phyloP scores from a whole-genome alignment of 768 basidiomycete genomes.

The Lactarius akahatsu region DNA sequence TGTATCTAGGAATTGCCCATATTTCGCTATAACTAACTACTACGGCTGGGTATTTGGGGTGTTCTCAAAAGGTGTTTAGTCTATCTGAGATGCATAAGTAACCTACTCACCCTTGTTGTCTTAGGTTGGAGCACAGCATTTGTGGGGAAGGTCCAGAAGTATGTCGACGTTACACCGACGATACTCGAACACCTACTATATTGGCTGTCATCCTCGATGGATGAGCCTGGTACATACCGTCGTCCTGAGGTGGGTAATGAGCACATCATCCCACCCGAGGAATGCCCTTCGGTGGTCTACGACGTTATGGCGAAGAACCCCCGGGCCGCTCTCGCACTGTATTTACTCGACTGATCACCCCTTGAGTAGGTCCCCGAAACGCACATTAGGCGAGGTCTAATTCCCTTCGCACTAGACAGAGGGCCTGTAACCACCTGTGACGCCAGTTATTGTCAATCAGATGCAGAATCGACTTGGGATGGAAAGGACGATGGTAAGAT shows the following conservation, averaged over 20 bases:
- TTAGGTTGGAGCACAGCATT: constrained; percentile 25
- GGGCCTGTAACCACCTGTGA: not conserved
- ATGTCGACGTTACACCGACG: constrained; percentile 14
- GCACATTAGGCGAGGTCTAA: constrained; percentile 26
- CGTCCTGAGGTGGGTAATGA: constrained; percentile 29
- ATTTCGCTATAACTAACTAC: constrained; percentile 32
- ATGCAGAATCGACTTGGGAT: constrained; percentile 20
- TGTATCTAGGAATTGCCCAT: constrained; percentile 25
- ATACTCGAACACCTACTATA: constrained; percentile 24
- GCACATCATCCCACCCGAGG: constrained; percentile 18
- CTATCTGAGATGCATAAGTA: not conserved
- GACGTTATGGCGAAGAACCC: constrained; percentile 28
- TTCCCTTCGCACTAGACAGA: constrained; percentile 18
- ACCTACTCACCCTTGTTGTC: not conserved
- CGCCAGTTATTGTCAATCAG: constrained; percentile 3
- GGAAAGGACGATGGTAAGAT: constrained; percentile 26
- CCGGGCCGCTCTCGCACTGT: constrained; percentile 26
- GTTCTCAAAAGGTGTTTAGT: constrained; percentile 28
- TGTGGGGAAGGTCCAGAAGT: constrained; percentile 16
- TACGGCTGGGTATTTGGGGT: constrained; percentile 32
- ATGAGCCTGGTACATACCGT: constrained; percentile 21
- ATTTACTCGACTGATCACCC: constrained; percentile 24
- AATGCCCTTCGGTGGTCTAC: constrained; percentile 26
- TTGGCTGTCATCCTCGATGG: constrained; percentile 29
- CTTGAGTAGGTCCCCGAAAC: constrained; percentile 29